A percentile compares a stretch with the other conserved stretches of the same genome.
Evolutionary conservation across 129 eudicot genomes (phyloP).

Genomic region (Pittosporum tobira): DNA sequence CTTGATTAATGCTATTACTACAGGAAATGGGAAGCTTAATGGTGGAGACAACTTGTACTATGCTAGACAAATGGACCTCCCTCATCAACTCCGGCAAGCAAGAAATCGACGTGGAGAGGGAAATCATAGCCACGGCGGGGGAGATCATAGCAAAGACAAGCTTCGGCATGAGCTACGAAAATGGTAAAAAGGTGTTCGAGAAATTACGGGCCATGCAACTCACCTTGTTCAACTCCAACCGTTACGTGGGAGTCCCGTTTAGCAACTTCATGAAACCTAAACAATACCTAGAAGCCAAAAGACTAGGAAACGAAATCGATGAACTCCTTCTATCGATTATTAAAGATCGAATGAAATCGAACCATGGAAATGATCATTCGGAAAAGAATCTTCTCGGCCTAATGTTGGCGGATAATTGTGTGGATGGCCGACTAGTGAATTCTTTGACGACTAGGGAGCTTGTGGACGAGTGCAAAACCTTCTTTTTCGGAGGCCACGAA

Average conservation of each 20-base stretch:
- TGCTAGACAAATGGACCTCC: conserved; percentile 65
- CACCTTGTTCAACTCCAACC: conserved; percentile 55
- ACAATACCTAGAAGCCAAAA: conserved; percentile 53
- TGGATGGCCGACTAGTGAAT: conserved; percentile 27
- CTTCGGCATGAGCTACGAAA: conserved; percentile 58
- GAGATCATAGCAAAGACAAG: conserved; percentile 84
- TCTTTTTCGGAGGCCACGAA: conserved; percentile 93
- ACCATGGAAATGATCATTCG: conserved; percentile 1
- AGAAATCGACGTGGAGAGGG: conserved; percentile 72
- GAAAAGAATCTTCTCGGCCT: conserved; percentile 60
- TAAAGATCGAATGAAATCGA: conserved; percentile 25
- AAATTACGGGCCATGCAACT: conserved; percentile 63
- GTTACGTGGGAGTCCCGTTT: conserved; percentile 81
- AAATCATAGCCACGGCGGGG: conserved; percentile 53
- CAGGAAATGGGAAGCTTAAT: conserved; percentile 83
- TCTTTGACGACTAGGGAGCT: conserved; percentile 52
- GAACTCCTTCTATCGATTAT: conserved; percentile 45
- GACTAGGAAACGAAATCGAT: conserved; percentile 70
- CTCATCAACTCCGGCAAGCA: conserved; percentile 35
- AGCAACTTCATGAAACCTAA: conserved; percentile 52
- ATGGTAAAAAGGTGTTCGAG: conserved; percentile 46
- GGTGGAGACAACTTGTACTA: conserved; percentile 61
- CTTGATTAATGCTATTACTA: background rate
- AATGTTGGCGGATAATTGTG: conserved; percentile 37
- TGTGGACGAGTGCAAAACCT: conserved; percentile 90